These are phyloP conservation scores for Zygotorulaspora sp. DNA, from an alignment of 805 yeast genomes.

Conservation along the genomic window DNA sequence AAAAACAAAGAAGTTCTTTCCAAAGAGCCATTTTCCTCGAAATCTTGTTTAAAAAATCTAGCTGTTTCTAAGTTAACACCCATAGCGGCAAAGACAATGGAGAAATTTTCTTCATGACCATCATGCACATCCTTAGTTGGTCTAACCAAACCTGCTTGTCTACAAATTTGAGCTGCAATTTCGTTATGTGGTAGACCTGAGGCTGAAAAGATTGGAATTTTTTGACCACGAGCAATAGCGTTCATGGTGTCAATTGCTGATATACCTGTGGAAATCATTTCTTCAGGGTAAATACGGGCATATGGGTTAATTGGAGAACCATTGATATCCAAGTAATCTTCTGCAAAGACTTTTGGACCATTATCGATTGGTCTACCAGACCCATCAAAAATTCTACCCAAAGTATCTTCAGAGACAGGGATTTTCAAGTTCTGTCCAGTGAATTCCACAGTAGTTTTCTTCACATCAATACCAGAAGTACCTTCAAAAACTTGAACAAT, in stretches of 20 bases:
- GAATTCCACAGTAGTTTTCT: constrained; percentile 94
- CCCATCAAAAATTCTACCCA: constrained; percentile 98
- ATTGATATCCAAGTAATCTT: constrained; percentile 95
- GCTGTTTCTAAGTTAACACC: constrained; percentile 99
- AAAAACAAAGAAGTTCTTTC: constrained; percentile 96
- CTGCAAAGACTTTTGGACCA: constrained; percentile 98
- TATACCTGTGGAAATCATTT: constrained; percentile 98
- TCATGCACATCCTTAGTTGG: constrained; percentile 99
- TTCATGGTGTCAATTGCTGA: constrained; percentile 99
- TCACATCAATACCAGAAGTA: constrained; percentile 97
- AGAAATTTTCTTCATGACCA: constrained; percentile 99
- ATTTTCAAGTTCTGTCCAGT: constrained; percentile 92
- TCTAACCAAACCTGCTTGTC: constrained; percentile 98
- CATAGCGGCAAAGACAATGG: constrained; percentile 99
- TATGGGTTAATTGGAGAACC: constrained; percentile 98
- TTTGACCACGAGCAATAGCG: constrained; percentile 99
- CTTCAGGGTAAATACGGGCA: constrained; percentile 98
- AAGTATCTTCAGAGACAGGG: constrained; percentile 93
- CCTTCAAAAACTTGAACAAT: constrained; percentile 99
- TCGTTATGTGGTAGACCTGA: constrained; percentile 99
- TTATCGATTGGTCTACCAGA: constrained; percentile 98
- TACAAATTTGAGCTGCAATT: constrained; percentile 99
- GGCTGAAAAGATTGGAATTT: constrained; percentile 98
- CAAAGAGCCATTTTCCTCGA: constrained; percentile 97
- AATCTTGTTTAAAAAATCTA: constrained; percentile 97